These are phyloP conservation scores for Blastobotrys elegans DNA, from an alignment of 1,139 yeast genomes.

Conservation along the genomic window DNA sequence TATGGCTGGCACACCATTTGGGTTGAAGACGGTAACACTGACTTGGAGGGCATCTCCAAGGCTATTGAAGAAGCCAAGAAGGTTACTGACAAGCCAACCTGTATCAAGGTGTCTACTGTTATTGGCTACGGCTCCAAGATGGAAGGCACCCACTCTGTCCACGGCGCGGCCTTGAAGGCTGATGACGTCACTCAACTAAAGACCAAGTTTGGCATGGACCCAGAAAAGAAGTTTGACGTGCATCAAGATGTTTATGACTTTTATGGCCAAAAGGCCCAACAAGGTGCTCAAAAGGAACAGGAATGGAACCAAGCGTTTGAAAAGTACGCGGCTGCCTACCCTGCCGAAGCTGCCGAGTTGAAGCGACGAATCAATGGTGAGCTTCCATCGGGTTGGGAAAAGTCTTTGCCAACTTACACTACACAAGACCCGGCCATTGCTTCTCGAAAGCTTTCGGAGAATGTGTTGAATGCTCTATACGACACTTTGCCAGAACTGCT, in stretches of 20 bases:
- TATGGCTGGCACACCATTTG: slow-evolving; percentile 91
- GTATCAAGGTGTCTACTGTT: slow-evolving; percentile 83
- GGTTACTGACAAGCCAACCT: slow-evolving; percentile 73
- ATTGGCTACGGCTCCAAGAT: slow-evolving; percentile 91
- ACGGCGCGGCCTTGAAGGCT: slow-evolving; percentile 94
- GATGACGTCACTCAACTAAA: slow-evolving; percentile 91
- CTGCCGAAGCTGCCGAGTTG: slow-evolving; percentile 75
- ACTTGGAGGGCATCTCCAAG: slow-evolving; percentile 61
- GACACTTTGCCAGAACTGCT: slow-evolving; percentile 77
- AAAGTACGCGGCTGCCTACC: slow-evolving; percentile 64
- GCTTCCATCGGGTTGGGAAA: slow-evolving; percentile 83
- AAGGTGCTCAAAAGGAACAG: slow-evolving; percentile 59
- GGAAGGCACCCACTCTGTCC: slow-evolving; percentile 89
- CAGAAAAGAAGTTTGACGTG: slow-evolving; percentile 71
- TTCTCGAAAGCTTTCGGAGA: slow-evolving; percentile 92
- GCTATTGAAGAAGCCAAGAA: slow-evolving; percentile 56
- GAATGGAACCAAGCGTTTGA: slow-evolving; percentile 69
- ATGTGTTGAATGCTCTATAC: slow-evolving; percentile 61
- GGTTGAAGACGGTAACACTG: slow-evolving; percentile 79
- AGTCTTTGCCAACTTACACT: slow-evolving; percentile 72
- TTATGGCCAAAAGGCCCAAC: slow-evolving; percentile 54
- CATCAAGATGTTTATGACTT: slow-evolving; percentile 78
- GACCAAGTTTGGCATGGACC: slow-evolving; percentile 82
- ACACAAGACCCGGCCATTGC: slow-evolving; percentile 81
- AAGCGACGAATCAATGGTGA: slow-evolving; percentile 75